Base-by-base conservation (phyloP, 768 basidiomycete species). In the Hericium coralloides region DNA sequence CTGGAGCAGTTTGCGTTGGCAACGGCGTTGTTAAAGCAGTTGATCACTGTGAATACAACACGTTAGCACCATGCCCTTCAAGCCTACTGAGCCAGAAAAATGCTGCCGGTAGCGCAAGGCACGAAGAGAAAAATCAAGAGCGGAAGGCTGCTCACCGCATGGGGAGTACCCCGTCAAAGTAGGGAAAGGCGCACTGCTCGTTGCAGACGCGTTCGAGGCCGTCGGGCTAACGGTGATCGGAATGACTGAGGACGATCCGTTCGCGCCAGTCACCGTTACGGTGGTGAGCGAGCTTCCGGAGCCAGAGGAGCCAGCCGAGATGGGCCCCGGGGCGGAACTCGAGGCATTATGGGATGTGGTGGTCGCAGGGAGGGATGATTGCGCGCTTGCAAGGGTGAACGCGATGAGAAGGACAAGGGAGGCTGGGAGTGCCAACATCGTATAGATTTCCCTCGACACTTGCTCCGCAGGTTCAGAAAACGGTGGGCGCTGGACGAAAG, bases 21-120 rank as follows among this genome's bases (percentile, higher is more conserved):
- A 7, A 74, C 70, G 1, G 76, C 72, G 1, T 68, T 56, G 8
- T 68, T 70, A 3, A 81, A 66, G 60, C 81, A 82, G 41, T 71
- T 66, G 36, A 72, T 71, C 12, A 81, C 81, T 81, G 53, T 36
- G 51, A 14, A 38, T 0, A 5, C 15, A 26, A 38, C 20, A 20
- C 49, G n/a, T 31, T 12, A n/a, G 20, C 7, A 9, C 31, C 31
- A 31, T 31, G 31, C 1, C 7, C 7, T 31, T 31, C 31, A 31
- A 31, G 31, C 31, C 31, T 31, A 31, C 31, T 9, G 8, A 31
- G 10, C 2, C 31, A 31, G 7, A 31, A 9, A 8, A 8, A 31
- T 0, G 5, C 31, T 6, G 8, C 31, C 2, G 8, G 8, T 31
- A 9, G 10, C 10, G 14, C n/a, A n/a, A 5, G 18, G 10, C 15